Evolutionary conservation across 768 basidiomycete genomes (phyloP).

Genomic region (Chalciporus chontae): DNA sequence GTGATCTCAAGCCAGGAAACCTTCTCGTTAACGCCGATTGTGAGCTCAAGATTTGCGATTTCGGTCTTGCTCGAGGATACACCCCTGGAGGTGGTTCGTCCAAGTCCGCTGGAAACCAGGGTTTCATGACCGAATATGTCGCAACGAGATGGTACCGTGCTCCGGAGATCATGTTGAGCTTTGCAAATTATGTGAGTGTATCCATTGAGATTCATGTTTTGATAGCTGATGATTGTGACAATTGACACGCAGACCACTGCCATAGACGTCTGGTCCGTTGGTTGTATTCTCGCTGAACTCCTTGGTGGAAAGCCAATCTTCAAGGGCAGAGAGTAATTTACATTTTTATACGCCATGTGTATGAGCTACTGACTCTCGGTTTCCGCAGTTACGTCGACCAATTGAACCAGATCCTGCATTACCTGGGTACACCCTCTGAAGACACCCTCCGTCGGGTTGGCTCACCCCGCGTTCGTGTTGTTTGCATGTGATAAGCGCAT

Average conservation of each 20-base stretch:
- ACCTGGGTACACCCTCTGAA: constrained; percentile 96
- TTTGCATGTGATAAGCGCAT: not conserved
- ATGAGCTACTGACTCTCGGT: constrained; percentile 1
- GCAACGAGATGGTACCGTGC: constrained; percentile 99
- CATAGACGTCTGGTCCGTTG: constrained; percentile 96
- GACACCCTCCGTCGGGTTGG: constrained; percentile 95
- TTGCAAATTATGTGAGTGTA: constrained; percentile 81
- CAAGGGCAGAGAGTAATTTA: constrained; percentile 86
- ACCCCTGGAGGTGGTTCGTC: constrained; percentile 78
- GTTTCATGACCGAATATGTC: constrained; percentile 99
- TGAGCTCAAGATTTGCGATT: constrained; percentile 98
- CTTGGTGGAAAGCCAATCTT: constrained; percentile 93
- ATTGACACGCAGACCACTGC: constrained; percentile 61
- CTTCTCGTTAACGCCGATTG: constrained; percentile 97
- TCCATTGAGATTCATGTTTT: not conserved
- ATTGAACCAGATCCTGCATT: constrained; percentile 95
- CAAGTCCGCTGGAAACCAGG: constrained; percentile 74
- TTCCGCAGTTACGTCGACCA: constrained; percentile 88
- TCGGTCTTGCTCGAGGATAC: constrained; percentile 93
- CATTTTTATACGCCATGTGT: constrained; percentile 28
- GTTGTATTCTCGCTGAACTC: constrained; percentile 92
- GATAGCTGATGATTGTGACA: constrained; percentile 11
- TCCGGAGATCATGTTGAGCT: constrained; percentile 98
- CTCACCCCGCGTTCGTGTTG: constrained; percentile 72
- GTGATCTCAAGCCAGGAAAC: constrained; percentile 94